Conservation (phyloP, 805 yeast genomes). For the Ascoidea rubescens region DNA sequence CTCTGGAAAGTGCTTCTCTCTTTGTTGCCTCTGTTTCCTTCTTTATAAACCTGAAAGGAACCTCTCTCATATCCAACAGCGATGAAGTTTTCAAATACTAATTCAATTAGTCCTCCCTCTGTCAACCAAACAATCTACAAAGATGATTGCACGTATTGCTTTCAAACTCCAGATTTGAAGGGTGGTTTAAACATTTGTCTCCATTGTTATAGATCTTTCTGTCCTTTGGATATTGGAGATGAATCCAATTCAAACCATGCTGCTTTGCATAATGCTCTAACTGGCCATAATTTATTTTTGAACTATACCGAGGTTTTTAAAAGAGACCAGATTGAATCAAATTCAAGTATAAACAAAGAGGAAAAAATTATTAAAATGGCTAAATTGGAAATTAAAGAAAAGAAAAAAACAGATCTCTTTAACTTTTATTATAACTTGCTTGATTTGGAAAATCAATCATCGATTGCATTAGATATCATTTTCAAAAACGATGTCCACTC, state of each 20-base stretch:
- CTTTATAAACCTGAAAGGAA: no score
- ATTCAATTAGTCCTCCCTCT: constrained; percentile 6
- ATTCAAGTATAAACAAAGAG: constrained; percentile 4
- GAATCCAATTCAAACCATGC: constrained; percentile 5
- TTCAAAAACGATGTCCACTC: neutral
- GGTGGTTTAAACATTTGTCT: constrained; percentile 10
- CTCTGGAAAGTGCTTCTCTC: no score
- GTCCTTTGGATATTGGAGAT: constrained; percentile 3
- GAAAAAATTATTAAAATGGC: constrained; percentile 8
- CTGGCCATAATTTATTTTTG: constrained; percentile 7
- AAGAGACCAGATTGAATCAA: neutral
- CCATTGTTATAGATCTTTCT: constrained; percentile 9
- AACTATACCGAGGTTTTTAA: constrained; percentile 7
- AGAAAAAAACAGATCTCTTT: constrained; percentile 7
- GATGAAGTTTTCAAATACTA: no score
- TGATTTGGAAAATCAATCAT: neutral
- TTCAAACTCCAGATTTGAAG: constrained; percentile 10
- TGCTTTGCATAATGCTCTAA: constrained; percentile 4
- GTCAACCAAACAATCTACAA: constrained; percentile 5
- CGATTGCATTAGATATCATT: neutral
- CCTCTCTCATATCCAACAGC: no score
- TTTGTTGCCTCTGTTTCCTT: no score
- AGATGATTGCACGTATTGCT: constrained; percentile 9
- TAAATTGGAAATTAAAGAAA: constrained; percentile 8
- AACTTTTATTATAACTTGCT: neutral